Percentiles rank a stretch among this genome's conserved stretches.
Evolutionary conservation across 768 basidiomycete genomes (phyloP).

Genomic region (Mrakia hoshinonis): DNA sequence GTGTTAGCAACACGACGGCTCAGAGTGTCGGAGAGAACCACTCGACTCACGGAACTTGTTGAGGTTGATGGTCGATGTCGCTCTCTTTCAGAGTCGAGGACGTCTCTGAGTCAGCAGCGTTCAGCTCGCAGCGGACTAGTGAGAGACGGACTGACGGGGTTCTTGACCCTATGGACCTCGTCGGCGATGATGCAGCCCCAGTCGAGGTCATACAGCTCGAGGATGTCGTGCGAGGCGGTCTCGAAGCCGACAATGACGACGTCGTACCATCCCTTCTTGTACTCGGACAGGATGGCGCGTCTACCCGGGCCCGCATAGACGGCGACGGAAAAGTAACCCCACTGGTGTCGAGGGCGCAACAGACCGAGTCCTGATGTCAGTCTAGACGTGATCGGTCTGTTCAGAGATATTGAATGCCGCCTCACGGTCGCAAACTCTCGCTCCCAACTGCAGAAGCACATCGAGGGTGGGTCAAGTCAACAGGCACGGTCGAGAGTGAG

Average conservation of each 20-base stretch:
- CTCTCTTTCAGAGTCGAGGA: not conserved
- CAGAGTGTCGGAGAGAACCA: not conserved
- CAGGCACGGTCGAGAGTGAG: no score
- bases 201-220: conserved; percentile 35
- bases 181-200: conserved; percentile 51
- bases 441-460: conserved; percentile 51
- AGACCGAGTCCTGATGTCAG: no score
- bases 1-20: conserved; percentile 51
- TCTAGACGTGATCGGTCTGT: no score
- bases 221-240: conserved; percentile 62
- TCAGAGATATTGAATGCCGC: no score
- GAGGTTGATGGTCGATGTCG: conserved; percentile 2
- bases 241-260: conserved; percentile 77
- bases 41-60: conserved; percentile 4
- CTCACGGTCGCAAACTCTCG: conserved; percentile 73
- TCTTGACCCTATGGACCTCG: conserved; percentile 86
- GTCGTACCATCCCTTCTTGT: conserved; percentile 4
- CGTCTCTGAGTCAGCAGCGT: no score
- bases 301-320: not conserved
- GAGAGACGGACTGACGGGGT: conserved; percentile 44
- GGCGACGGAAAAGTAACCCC: conserved; percentile 74
- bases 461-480: not conserved
- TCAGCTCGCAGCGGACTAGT: no score
- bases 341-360: no score
- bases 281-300: not conserved